phyloP scores from a whole-genome alignment of 768 basidiomycete species.

The Trametes elegans region DNA sequence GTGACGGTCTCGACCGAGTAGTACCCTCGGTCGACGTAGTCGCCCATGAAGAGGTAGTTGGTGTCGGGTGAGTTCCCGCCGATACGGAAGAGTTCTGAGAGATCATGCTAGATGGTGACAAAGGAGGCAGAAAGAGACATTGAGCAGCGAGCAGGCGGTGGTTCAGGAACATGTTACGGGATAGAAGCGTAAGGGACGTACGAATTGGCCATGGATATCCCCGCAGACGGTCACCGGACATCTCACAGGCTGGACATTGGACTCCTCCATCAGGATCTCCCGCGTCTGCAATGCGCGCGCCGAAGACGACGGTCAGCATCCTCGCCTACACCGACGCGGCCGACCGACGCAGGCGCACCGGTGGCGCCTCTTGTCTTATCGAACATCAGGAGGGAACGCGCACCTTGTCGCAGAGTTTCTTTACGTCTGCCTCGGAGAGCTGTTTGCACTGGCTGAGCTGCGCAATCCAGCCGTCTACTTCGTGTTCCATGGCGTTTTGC shows the following conservation, averaged over 20 bases:
- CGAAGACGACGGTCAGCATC: conserved; percentile 12
- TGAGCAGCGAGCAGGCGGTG: neutral
- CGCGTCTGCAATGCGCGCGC: conserved; percentile 61
- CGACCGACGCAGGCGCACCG: conserved; percentile 6
- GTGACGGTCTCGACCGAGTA: conserved; percentile 99
- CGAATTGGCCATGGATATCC: conserved; percentile 99
- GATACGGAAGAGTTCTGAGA: conserved; percentile 97
- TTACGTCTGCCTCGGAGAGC: conserved; percentile 91
- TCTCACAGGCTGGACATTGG: conserved; percentile 96
- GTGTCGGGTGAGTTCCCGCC: conserved; percentile 99
- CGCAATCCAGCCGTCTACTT: conserved; percentile 96
- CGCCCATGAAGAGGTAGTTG: conserved; percentile 99
- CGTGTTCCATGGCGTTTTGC: conserved; percentile 46
- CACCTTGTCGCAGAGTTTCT: conserved; percentile 99
- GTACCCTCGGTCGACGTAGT: conserved; percentile 99
- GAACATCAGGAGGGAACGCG: conserved; percentile 32
- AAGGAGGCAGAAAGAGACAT: conserved; percentile 10
- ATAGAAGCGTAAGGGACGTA: conserved; percentile 47
- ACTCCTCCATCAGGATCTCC: conserved; percentile 98
- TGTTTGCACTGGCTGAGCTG: conserved; percentile 98
- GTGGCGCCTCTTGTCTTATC: conserved; percentile 32
- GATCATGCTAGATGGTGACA: conserved; percentile 76
- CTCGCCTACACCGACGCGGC: conserved; percentile 5
- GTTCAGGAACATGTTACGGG: conserved; percentile 21
- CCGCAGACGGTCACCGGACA: conserved; percentile 99